Evolutionary conservation across 441 rosid species (phyloP).

Genomic region (Kokia cookei): DNA sequence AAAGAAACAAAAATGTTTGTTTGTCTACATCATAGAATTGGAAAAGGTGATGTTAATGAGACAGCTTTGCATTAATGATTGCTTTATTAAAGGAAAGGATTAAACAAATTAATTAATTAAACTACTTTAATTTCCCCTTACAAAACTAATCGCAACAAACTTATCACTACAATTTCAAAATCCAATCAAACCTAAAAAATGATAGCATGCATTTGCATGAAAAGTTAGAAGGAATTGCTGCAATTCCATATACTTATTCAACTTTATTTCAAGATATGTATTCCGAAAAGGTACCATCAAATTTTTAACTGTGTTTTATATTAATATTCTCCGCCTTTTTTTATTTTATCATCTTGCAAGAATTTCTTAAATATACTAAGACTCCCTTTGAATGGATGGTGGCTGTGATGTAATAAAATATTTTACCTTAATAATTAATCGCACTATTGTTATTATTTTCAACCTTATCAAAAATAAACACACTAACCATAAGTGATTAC

Average conservation of each 20-base stretch:
- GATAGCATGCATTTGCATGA: conserved; percentile 2
- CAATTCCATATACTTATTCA: conserved; percentile 4
- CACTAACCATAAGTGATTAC: no score
- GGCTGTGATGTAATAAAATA: no score
- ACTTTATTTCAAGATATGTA: not conserved
- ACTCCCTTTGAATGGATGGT: no score
- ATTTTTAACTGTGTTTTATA: no score
- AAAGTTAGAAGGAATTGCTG: not conserved
- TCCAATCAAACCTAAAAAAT: conserved; percentile 27
- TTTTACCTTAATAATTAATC: no score
- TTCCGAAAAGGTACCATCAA: no score
- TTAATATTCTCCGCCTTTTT: no score
- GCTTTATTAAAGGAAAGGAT: conserved; percentile 38
- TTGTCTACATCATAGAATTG: conserved; percentile 32
- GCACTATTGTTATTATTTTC: no score
- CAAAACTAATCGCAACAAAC: not conserved
- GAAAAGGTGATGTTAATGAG: conserved; percentile 21
- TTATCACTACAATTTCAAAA: conserved; percentile 25
- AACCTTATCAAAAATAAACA: no score
- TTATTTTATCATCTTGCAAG: no score
- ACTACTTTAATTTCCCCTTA: not conserved
- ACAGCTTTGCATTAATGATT: conserved; percentile 25
- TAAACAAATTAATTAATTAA: conserved; percentile 16
- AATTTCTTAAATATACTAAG: no score
- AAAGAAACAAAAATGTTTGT: conserved; percentile 34